These are phyloP conservation scores for Pleurotus citrinopileatus DNA, from an alignment of 768 basidiomycete genomes.

Conservation along the genomic window DNA sequence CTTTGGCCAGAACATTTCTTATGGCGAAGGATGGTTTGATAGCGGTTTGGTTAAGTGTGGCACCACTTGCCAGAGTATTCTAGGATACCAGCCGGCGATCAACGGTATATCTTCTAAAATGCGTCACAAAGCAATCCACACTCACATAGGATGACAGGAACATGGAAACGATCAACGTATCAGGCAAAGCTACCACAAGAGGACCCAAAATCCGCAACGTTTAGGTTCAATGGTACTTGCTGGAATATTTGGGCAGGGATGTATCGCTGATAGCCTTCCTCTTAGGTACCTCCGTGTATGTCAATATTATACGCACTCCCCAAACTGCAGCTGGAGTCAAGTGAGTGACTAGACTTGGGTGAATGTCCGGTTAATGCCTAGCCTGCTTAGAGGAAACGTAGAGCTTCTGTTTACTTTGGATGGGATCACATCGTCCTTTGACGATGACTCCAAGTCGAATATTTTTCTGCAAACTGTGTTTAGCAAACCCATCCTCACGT, in stretches of 20 bases:
- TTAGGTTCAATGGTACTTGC: neutral
- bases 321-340: neutral
- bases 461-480: neutral
- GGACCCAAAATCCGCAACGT: neutral
- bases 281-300: neutral
- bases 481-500: neutral
- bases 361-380: neutral
- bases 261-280: too few relatives aligned
- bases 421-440: neutral
- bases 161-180: constrained; percentile 1
- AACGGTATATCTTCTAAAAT: neutral
- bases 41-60: constrained; percentile 1
- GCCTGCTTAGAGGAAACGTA: neutral
- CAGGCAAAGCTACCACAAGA: neutral
- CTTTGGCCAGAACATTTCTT: neutral
- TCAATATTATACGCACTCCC: neutral
- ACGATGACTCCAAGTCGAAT: neutral
- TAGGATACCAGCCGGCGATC: neutral
- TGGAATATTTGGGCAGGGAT: neutral
- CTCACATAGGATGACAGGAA: neutral
- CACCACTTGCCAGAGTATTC: neutral
- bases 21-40: constrained; percentile 4
- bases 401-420: neutral
- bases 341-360: neutral
- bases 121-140: neutral